Base-by-base conservation (phyloP, 345 rosid species). In the Euclidium syriacum region DNA sequence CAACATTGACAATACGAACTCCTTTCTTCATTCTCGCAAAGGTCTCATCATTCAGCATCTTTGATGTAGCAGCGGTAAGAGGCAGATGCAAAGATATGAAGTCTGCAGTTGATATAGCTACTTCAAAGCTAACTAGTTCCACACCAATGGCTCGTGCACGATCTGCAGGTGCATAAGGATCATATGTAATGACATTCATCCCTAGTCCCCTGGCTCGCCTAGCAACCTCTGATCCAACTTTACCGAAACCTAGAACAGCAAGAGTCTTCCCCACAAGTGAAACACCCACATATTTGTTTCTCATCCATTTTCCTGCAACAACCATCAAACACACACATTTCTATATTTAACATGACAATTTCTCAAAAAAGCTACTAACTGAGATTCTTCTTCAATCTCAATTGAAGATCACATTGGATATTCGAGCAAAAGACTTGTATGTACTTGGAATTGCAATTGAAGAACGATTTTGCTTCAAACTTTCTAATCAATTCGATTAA, bases 171-270 rank as follows among this genome's bases (percentile, higher is more conserved):
- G 85, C 81, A 15, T 81, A 81, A 39, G 83, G 85, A 68, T 81
- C 85, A 43, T 81, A 79, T 0, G 85, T 72, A 49, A 81, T 71
- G 12, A 81, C 82, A 58, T 71, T 68, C 85, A 78, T 81, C 20
- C 79, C 83, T 2, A 78, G 77, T 19, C 85, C 83, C 34, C 60
- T 81, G 5, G 83, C 83, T 42, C 83, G 70, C 27, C 83, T 65
- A 25, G 83, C 81, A 52, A 81, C 85, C 74, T 81, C 80, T 19
- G 83, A 73, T 65, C 85, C 83, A 71, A 81, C 83, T 69, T 76
- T 81, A 38, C 85, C 85, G 18, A 81, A 81, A n/a, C 85, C 85
- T 78, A 81, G 75, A 22, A 81, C 70, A 34, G 77, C 77, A 42
- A 81, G 79, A 32, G 76, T 81, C 63, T 81, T 81, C 55, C 85